Percentiles rank a stretch among this genome's conserved stretches.
Evolutionary conservation across 805 yeast genomes (phyloP).

Genomic region (Cyberlindnera meyerae): DNA sequence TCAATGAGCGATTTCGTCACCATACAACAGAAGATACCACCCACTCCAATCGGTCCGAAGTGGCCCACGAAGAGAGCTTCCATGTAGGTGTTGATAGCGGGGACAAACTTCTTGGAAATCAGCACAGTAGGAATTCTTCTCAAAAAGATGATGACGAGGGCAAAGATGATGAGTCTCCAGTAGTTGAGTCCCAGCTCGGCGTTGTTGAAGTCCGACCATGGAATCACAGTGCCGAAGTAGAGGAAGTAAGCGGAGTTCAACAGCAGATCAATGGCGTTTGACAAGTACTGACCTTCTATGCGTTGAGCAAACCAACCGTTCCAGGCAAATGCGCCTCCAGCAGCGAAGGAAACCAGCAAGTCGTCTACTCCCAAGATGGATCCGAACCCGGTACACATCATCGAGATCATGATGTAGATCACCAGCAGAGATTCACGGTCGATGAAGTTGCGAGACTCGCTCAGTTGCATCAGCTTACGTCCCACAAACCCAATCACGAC

Average conservation of each 20-base stretch:
- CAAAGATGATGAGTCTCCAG: slow-evolving; percentile 75
- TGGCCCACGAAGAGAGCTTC: slow-evolving; percentile 93
- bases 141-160: slow-evolving; percentile 66
- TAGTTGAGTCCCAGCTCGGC: slow-evolving; percentile 56
- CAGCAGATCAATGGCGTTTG: slow-evolving; percentile 80
- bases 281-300: slow-evolving; percentile 80
- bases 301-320: slow-evolving; percentile 80
- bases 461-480: slow-evolving; percentile 65
- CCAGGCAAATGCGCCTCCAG: slow-evolving; percentile 93
- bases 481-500: slow-evolving; percentile 63
- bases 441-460: slow-evolving; percentile 61
- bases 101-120: slow-evolving; percentile 68
- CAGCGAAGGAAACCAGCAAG: slow-evolving; percentile 80
- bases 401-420: slow-evolving; percentile 73
- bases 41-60: slow-evolving; percentile 95
- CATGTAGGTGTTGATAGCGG: slow-evolving; percentile 86
- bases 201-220: slow-evolving; percentile 77
- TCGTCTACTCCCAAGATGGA: slow-evolving; percentile 86
- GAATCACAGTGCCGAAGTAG: slow-evolving; percentile 86
- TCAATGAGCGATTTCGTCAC: slow-evolving; percentile 71
- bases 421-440: slow-evolving; percentile 87
- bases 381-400: slow-evolving; percentile 86
- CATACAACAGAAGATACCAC: slow-evolving; percentile 81
- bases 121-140: slow-evolving; percentile 81
- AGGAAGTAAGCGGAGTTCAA: slow-evolving; percentile 82